Conservation (phyloP, 2,329 filamentous ascomycete species). For the Fusarium albidum region DNA sequence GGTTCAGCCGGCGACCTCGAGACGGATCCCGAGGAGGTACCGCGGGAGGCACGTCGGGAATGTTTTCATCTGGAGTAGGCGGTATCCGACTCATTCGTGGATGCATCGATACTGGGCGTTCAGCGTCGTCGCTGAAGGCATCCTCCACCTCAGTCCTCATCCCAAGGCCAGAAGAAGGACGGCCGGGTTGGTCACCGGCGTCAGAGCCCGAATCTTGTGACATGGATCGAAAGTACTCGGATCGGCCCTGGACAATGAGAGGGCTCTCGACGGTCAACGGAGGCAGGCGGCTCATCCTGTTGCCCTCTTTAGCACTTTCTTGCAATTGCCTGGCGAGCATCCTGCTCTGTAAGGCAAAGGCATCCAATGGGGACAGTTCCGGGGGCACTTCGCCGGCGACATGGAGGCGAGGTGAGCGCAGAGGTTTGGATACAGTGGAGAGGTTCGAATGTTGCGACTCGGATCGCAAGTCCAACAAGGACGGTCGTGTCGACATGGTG, state of each 20-base stretch:
- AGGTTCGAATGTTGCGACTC: constrained; percentile 60
- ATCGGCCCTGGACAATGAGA: constrained; percentile 75
- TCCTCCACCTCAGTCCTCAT: constrained; percentile 66
- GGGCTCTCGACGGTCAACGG: constrained; percentile 85
- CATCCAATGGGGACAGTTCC: constrained; percentile 91
- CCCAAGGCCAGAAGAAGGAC: constrained; percentile 48
- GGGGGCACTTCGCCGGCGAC: constrained; percentile 85
- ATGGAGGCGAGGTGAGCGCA: constrained; percentile 78
- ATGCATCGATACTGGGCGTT: constrained; percentile 77
- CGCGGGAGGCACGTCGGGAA: constrained; percentile 58
- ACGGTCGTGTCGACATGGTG: constrained; percentile 64
- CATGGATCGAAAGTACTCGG: constrained; percentile 81
- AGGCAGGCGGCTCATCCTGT: constrained; percentile 84
- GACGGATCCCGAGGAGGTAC: constrained; percentile 52
- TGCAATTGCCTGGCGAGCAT: constrained; percentile 88
- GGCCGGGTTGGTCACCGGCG: constrained; percentile 41
- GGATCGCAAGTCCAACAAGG: constrained; percentile 67
- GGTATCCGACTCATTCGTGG: constrained; percentile 74
- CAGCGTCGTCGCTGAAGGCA: constrained; percentile 51
- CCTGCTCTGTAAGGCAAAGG: constrained; percentile 91
- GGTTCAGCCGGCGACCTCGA: constrained; percentile 51
- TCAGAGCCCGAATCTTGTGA: constrained; percentile 69
- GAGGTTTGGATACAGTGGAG: constrained; percentile 58
- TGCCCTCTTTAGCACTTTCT: constrained; percentile 76
- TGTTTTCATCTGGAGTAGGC: constrained; percentile 56